Evolutionary conservation across 768 basidiomycete genomes (phyloP), one percentile per base, ranked within the genome.

Genomic region (Xerocomellus amylosporus): DNA sequence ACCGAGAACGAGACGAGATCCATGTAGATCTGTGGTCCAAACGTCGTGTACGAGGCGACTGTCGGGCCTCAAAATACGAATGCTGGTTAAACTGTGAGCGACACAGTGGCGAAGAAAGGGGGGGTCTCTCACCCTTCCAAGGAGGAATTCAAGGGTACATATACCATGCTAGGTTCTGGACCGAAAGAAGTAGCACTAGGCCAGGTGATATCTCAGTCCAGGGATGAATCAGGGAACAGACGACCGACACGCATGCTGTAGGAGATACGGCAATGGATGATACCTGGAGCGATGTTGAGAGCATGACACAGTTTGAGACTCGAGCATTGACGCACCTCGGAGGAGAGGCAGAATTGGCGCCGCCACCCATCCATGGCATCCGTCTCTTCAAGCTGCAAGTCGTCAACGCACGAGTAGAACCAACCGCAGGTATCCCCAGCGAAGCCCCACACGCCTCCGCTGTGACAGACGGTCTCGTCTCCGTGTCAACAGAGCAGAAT

Each of bases 101-200:
- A 30, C 4, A 10, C 12, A 1, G 30, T 14, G 12, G 17, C 1
- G 19, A 9, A 22, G 17, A 36, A 17, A 19, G 14, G 38, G 53
- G 45, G 10, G 0, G n/a, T 8, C 51, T 5, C 74, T 56, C 58
- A 80, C 82, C 74, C 74, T 41, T 75, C 59, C 5, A 64, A 43
- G 34, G 69, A 60, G 10, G 78, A 62, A 59, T 80, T 76, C 40
- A 80, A 73, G 14, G 84, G 72, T 14, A 78, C 17, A 48, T 58
- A 59, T 15, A 71, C 66, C n/a, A 86, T 71, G 57, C 73, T 79
- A 31, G 77, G 77, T 5, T 73, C 66, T 36, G 81, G 75, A 20
- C 84, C 84, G 55, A 83, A 78, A 42, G 81, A 79, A 5, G 84
- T 81, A 2, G 83, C 79, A 39, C 84, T 86, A 38, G 56, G 51